Base-by-base conservation (phyloP, 345 rosid genomes). In the Aethionema arabicum region DNA sequence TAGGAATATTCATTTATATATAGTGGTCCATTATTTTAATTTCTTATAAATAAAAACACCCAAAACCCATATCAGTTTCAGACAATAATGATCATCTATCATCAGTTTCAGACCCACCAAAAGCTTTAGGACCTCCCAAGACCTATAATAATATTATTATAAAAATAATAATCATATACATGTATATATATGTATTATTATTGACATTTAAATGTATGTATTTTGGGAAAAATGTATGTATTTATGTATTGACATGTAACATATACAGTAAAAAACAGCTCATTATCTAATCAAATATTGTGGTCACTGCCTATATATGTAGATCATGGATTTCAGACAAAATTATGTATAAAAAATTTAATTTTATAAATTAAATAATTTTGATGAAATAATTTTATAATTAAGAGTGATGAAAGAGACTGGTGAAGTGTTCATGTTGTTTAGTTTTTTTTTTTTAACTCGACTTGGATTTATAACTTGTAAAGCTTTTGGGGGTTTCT, bases 11-110 rank as follows among this genome's bases (percentile, higher is more conserved):
- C 63, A 47, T 61, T 69, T 57, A 61, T 61, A 69, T 52, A 69
- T 62, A 52, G 74, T 69, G 74, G 74, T 69, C 74, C 74, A 55
- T 47, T 21, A 21, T 21, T 21, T 21, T 21, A 21, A 1, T 21
- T 21, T 21, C 2, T 21, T 21, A 21, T 21, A 21, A 21, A 21
- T 21, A 46, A 48, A 40, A 55, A 69, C 52, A 62, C 61, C 62
- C 68, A 69, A 62, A 63, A 69, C 74, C 74, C 68, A 69, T 69
- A 55, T 69, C 64, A 62, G 74, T 62, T 69, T 48, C 68, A 69
- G 74, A 63, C 68, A 69, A 56, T 49, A 69, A 69, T 69, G 68
- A 69, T 63, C 62, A 62, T 62, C 52, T 21, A 21, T 21, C 27
- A 21, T 21, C 27, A 21, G 27, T 21, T 21, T 40, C 46, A 55